These are phyloP conservation scores for Neurospora sp. DNA, from an alignment of 495 filamentous ascomycete genomes.

Conservation along the genomic window DNA sequence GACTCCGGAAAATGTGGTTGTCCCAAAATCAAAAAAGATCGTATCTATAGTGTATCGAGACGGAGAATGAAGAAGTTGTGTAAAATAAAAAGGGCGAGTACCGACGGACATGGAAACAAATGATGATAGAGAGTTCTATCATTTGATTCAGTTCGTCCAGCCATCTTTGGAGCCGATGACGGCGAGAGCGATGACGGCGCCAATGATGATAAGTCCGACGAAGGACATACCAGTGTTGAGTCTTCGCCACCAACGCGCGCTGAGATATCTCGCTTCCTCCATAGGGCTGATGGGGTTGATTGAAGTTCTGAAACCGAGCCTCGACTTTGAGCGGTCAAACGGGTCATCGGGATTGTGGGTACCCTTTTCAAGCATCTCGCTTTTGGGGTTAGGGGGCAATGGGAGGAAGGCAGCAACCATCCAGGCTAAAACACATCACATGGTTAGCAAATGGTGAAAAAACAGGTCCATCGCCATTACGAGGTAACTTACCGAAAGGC, in stretches of 20 bases:
- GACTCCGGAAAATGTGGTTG: neutral
- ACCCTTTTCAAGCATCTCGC: conserved; percentile 32
- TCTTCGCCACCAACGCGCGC: conserved; percentile 85
- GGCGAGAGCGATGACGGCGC: conserved; percentile 57
- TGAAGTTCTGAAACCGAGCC: conserved; percentile 21
- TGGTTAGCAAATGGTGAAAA: conserved; percentile 2
- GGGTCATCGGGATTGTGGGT: conserved; percentile 11
- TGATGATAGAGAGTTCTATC: neutral
- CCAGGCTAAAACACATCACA: conserved; percentile 50
- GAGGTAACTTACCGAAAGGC: conserved; percentile 55
- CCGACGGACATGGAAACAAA: neutral
- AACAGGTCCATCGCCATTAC: neutral
- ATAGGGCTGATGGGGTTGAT: conserved; percentile 22
- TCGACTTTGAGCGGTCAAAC: conserved; percentile 30
- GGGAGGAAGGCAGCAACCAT: conserved; percentile 77
- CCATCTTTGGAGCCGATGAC: conserved; percentile 42
- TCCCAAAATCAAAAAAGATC: neutral
- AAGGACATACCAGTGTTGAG: conserved; percentile 82
- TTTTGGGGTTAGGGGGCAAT: conserved; percentile 48
- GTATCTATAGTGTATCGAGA: neutral
- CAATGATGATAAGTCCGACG: conserved; percentile 67
- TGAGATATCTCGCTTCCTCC: conserved; percentile 61
- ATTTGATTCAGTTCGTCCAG: conserved; percentile 16
- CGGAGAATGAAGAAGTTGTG: neutral
- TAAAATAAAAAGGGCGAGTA: neutral